Conservation (phyloP, 352 stramenopile species). For the Phytophthora tentaculata region DNA sequence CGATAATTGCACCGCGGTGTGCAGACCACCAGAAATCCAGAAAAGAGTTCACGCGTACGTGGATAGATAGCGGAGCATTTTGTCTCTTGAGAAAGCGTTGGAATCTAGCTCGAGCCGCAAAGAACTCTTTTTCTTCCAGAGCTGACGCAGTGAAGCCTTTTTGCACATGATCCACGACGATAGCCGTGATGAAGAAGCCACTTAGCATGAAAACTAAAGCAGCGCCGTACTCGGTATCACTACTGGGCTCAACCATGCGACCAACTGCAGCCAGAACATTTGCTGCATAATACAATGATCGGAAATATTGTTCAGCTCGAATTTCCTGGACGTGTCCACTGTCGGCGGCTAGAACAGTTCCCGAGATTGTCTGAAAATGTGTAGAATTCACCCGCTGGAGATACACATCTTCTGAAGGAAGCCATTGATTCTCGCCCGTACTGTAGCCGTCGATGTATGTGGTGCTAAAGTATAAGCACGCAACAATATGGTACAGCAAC, state of each 20-base stretch:
- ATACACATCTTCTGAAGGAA: conserved; percentile 53
- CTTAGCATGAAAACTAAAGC: conserved; percentile 73
- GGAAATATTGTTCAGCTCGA: conserved; percentile 57
- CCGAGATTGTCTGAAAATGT: conserved; percentile 38
- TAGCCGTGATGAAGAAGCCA: conserved; percentile 67
- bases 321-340: conserved; percentile 38
- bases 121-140: conserved; percentile 75
- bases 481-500: conserved; percentile 62
- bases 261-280: conserved; percentile 58
- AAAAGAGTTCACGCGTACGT: conserved; percentile 69
- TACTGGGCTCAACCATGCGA: conserved; percentile 53
- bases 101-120: conserved; percentile 57
- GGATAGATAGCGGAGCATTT: conserved; percentile 54
- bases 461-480: conserved; percentile 58
- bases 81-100: conserved; percentile 72
- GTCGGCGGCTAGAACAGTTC: conserved; percentile 21
- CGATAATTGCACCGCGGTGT: conserved; percentile 67
- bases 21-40: conserved; percentile 76
- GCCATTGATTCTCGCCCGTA: conserved; percentile 45
- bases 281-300: conserved; percentile 62
- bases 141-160: conserved; percentile 71
- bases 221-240: conserved; percentile 50
- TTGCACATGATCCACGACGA: conserved; percentile 76
- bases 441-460: conserved; percentile 57
- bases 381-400: conserved; percentile 44